Conservation (phyloP, 805 yeast genomes). For the Metschnikowia matae region DNA sequence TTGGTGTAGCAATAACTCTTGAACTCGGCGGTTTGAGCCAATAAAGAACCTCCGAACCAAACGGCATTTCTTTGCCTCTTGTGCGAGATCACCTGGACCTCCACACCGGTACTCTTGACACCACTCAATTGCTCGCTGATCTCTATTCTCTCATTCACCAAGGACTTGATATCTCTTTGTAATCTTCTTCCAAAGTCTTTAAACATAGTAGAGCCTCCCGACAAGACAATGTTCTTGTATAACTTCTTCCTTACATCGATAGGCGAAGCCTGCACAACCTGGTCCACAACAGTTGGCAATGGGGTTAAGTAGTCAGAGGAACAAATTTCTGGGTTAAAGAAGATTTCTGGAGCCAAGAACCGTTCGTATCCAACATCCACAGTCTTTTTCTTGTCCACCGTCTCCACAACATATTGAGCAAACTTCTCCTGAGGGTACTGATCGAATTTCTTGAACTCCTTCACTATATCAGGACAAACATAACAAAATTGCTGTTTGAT, state of each 20-base stretch:
- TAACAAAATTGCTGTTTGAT: constrained; percentile 96
- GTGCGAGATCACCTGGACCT: constrained; percentile 94
- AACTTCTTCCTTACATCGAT: constrained; percentile 97
- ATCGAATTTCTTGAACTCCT: constrained; percentile 92
- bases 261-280: constrained; percentile 91
- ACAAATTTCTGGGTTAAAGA: constrained; percentile 96
- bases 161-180: constrained; percentile 85
- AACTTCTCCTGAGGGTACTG: constrained; percentile 84
- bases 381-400: constrained; percentile 56
- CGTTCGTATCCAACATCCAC: constrained; percentile 98
- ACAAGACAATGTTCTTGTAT: constrained; percentile 89
- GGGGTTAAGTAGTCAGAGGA: constrained; percentile 95
- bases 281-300: constrained; percentile 92
- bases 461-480: constrained; percentile 95
- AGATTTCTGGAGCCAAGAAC: constrained; percentile 97
- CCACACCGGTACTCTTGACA: constrained; percentile 85
- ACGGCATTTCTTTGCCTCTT: constrained; percentile 98
- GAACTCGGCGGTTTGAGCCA: constrained; percentile 97
- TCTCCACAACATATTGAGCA: constrained; percentile 88
- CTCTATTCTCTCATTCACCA: constrained; percentile 86
- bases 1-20: constrained; percentile 95
- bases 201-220: constrained; percentile 99
- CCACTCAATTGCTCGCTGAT: constrained; percentile 73
- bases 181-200: constrained; percentile 96
- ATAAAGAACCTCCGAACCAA: constrained; percentile 97